Base-by-base conservation (phyloP, 2,329 filamentous ascomycete genomes). In the Calonectria ilicicola region DNA sequence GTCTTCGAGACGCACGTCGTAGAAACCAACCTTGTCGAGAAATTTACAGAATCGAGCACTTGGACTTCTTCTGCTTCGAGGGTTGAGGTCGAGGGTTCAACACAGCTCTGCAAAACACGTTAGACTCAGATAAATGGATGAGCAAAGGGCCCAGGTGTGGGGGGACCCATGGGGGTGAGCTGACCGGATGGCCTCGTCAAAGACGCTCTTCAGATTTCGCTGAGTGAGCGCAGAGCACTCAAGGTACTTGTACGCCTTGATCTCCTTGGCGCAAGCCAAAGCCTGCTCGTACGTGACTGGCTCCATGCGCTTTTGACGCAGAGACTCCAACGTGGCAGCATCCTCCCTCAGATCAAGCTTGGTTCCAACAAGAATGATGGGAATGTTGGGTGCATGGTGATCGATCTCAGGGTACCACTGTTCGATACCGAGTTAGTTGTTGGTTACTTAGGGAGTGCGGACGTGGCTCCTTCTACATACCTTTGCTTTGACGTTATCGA, bases 401-500 rank as follows among this genome's bases (percentile, higher is more conserved):
- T 97, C 95, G 82, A 98, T 98, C 85, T 99, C 96, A 70, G 97
- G 96, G 85, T 93, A 96, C 96, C 96, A 98, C 95, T 98, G 64
- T 29, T 62, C 19, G 29, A 38, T 15, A 35, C 14, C 21, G 42
- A 27, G 69, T 77, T 27, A 74, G 68, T 21, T 21, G 26, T 17
- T 6, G 7, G 12, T 10, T 15, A 5, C 21, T 21, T 2, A 21
- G 17, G 21, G 14, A 21, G 40, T 8, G 21, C 6, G n/a, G 53
- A 26, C 2, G 17, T 29, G 58, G 58, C n/a, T 64, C 64, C 49
- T 67, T 73, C 21, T 42, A 81, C 89, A 78, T 88, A 98, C 96
- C 93, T 98, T 99, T 74, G 96, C 96, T 87, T 95, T 97, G 83
- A 99, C 96, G 91, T 99, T 99, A 87, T 98, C 97, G 82, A 98